Evolutionary conservation across 1,139 yeast species (phyloP), one percentile per base, ranked within the genome.

Genomic region (Suhomyces maxii): DNA sequence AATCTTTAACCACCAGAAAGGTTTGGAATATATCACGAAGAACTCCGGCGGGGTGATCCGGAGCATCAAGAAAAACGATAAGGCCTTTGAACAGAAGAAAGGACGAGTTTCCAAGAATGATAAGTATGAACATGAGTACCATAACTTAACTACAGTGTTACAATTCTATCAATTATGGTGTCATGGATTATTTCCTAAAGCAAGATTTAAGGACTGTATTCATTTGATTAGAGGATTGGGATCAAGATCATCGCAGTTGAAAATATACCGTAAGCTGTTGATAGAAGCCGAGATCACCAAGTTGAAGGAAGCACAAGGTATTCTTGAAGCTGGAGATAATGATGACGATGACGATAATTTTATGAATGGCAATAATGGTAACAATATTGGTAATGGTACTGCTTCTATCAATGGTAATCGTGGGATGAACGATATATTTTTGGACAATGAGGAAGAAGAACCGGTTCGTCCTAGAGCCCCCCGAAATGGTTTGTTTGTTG

Each of bases 151-250:
- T 7, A 61, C 70, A 11, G 69, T 89, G 2, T 66, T 88, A 26
- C 82, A 79, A 50, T 82, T 80, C 56, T 89, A 88, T 64, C 95
- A 88, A 64, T 63, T 89, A 31, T 89, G 96, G 96, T 90, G 91
- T 26, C 96, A 89, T 62, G 79, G 83, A 6, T 60, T 89, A 43
- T 89, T 79, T 56, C 95, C 96, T 9, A 84, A 83, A 63, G 90
- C 95, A 2, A 84, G 79, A 50, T 87, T 89, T 54, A 69, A 73
- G 45, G 96, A 88, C 60, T 84, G 80, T 54, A 58, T 73, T 23
- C 65, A 61, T 34, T 55, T 76, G 48, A 49, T 74, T 1, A 52
- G 79, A 34, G 55, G 57, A 6, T 65, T 69, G 45, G 72, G 72
- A 2, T 56, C 62, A 14, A 63, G 69, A 49, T 66, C 75, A 12